phyloP scores from a whole-genome alignment of 2,329 filamentous ascomycete species.

The Ascocoryne sarcoides region DNA sequence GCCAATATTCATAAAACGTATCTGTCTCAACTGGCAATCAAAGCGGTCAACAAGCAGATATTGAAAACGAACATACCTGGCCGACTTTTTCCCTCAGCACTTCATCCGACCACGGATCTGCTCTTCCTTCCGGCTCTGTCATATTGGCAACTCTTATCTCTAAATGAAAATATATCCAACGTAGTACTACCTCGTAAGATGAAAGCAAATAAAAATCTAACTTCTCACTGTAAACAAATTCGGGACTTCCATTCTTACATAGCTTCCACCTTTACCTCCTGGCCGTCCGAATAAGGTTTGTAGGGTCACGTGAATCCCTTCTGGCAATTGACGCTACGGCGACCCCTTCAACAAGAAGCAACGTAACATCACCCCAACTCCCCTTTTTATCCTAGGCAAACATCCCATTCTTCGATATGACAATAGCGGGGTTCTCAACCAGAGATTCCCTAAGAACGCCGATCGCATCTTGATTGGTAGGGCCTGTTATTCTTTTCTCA shows the following conservation, averaged over 20 bases:
- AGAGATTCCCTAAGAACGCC: neutral
- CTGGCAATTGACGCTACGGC: neutral
- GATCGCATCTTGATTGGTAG: neutral
- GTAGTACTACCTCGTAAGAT: no score
- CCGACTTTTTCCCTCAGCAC: conserved; percentile 21
- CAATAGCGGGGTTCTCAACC: neutral
- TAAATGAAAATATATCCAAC: no score
- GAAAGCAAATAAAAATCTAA: no score
- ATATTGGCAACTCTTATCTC: no score
- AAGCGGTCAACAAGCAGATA: no score
- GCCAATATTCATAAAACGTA: no score
- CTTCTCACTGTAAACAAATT: no score
- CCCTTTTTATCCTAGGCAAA: neutral
- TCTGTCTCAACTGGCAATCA: no score
- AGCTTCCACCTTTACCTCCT: neutral
- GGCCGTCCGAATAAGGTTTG: neutral
- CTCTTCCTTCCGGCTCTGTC: neutral
- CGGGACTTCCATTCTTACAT: no score
- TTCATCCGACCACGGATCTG: conserved; percentile 16
- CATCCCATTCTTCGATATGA: neutral
- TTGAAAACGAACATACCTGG: conserved; percentile 18
- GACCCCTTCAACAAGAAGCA: neutral
- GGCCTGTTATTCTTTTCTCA: no score
- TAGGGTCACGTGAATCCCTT: neutral
- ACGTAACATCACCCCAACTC: neutral